phyloP scores from a whole-genome alignment of 1,139 yeast species.

The Diutina siamensis region DNA sequence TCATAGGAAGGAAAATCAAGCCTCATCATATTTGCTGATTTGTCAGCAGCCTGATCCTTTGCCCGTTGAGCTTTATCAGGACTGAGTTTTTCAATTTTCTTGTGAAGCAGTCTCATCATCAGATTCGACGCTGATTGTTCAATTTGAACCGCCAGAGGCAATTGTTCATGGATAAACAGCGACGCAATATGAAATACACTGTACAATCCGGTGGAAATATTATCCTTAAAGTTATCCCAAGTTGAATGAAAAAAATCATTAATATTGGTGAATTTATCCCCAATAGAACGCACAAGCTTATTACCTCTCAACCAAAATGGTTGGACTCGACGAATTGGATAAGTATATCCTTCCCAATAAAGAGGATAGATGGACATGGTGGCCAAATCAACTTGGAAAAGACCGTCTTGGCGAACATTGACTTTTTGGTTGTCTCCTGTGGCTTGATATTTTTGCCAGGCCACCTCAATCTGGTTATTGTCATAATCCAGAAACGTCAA shows the following conservation, averaged over 20 bases:
- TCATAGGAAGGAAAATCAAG: not conserved
- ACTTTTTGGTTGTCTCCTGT: not conserved
- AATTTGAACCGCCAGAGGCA: not conserved
- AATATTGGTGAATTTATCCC: not conserved
- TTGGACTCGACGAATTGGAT: not conserved
- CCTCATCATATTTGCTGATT: slow-evolving; percentile 11
- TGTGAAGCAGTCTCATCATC: not conserved
- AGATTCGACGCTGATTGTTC: not conserved
- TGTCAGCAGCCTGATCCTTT: not conserved
- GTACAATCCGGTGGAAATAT: not conserved
- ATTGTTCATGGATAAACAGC: not conserved
- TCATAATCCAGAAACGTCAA: not conserved
- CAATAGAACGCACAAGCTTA: not conserved
- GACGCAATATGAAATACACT: not conserved
- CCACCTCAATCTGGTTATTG: not conserved
- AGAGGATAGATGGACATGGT: not conserved
- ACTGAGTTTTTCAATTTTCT: not conserved
- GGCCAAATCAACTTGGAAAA: not conserved
- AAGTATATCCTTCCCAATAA: not conserved
- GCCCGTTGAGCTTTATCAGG: not conserved
- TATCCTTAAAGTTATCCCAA: not conserved
- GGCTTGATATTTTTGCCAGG: not conserved
- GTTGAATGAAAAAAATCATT: not conserved
- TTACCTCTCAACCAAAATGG: not conserved
- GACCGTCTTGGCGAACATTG: not conserved